phyloP scores from a whole-genome alignment of 768 basidiomycete genomes.

The Mrakia hoshinonis region DNA sequence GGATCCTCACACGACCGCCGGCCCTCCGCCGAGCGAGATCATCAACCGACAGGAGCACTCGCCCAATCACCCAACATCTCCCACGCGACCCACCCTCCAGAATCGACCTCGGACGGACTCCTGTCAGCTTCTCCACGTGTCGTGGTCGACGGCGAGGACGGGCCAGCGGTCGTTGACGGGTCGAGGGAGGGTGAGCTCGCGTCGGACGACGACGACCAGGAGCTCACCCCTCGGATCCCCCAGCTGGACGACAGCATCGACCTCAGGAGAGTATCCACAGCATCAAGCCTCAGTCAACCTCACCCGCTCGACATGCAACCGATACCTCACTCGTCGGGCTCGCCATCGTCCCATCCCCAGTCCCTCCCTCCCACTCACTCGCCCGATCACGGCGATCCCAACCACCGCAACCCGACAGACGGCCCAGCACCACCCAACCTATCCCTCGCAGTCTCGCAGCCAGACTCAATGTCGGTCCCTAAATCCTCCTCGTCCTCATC shows the following conservation, averaged over 20 bases:
- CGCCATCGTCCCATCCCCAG: not conserved
- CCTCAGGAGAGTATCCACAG: not conserved
- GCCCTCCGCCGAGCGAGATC: not conserved
- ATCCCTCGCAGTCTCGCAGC: not conserved
- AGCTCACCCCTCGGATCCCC: not conserved
- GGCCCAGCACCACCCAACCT: not conserved
- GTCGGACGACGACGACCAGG: not conserved
- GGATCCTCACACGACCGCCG: not conserved
- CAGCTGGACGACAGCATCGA: not conserved
- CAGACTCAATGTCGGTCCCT: not conserved
- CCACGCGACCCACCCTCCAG: too few relatives aligned
- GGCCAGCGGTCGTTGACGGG: not conserved
- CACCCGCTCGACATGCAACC: slow-evolving; percentile 10
- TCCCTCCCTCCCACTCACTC: not conserved
- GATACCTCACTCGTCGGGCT: not conserved
- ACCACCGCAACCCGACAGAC: not conserved
- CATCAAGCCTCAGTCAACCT: slow-evolving; percentile 6
- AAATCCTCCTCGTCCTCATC: not conserved
- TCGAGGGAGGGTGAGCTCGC: not conserved
- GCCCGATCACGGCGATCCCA: not conserved
- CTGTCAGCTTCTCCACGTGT: not conserved
- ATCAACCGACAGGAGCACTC: not conserved
- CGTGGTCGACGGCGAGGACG: not conserved
- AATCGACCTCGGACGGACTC: not conserved
- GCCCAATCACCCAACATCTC: not conserved